Conservation (phyloP, 2,329 filamentous ascomycete species). For the Fusarium compactum region DNA sequence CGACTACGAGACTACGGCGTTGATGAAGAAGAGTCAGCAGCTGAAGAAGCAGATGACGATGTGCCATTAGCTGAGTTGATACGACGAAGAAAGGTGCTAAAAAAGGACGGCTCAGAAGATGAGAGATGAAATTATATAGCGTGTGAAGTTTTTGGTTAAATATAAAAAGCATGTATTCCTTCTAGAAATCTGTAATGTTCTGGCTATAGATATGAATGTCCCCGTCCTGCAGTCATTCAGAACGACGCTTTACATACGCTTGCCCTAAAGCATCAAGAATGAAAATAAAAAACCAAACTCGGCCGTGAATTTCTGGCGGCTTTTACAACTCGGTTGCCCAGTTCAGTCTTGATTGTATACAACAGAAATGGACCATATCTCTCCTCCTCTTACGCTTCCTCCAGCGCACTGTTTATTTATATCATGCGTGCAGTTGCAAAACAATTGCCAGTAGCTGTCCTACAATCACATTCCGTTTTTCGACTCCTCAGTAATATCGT, state of each 20-base stretch:
- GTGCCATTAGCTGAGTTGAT: slow-evolving; percentile 78
- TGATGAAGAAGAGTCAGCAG: slow-evolving; percentile 73
- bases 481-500: slow-evolving; percentile 36
- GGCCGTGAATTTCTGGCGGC: slow-evolving; percentile 37
- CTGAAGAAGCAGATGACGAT: slow-evolving; percentile 62
- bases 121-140: slow-evolving; percentile 40
- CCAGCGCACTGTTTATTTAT: slow-evolving; percentile 25
- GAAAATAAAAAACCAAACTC: slow-evolving; percentile 39
- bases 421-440: slow-evolving; percentile 17
- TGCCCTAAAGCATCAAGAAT: slow-evolving; percentile 42
- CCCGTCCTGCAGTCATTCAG: slow-evolving; percentile 15
- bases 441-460: slow-evolving; percentile 19
- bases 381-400: slow-evolving; percentile 26
- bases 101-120: slow-evolving; percentile 50
- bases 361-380: slow-evolving; percentile 34
- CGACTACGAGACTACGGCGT: slow-evolving; percentile 81
- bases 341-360: slow-evolving; percentile 46
- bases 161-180: slow-evolving; percentile 28
- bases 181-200: slow-evolving; percentile 33
- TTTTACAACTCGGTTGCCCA: slow-evolving; percentile 45
- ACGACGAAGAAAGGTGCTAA: slow-evolving; percentile 62
- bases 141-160: slow-evolving; percentile 19
- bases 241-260: slow-evolving; percentile 21
- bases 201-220: slow-evolving; percentile 30
- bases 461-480: slow-evolving; percentile 34